Evolutionary conservation across 495 filamentous ascomycete species (phyloP), one percentile per base, ranked within the genome.

Genomic region (Podospora pseudoanserina): DNA sequence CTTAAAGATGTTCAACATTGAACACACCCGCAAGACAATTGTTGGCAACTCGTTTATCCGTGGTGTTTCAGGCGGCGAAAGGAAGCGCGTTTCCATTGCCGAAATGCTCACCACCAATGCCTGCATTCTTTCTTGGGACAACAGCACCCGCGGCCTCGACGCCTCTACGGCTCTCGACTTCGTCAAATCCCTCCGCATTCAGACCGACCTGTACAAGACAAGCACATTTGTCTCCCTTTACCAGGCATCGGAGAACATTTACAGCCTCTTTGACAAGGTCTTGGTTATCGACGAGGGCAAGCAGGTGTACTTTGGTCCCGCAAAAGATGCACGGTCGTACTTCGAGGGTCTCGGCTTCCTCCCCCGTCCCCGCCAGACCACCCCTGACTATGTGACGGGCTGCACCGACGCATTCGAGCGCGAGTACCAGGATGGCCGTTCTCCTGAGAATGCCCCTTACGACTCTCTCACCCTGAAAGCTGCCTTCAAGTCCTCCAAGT

Each of bases 1-100:
- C n/a, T 79, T 94, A 54, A 90, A 88, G 68, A 93, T 94, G 87
- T 94, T 96, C 82, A 92, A 92, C 68, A 94, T 96, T 57, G 87
- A 91, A 72, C 91, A 96, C 72, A 94, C 92, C 1, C 83, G 85
- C 28, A 86, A 92, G 71, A 96, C 93, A 0, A 87, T 92, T 28
- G 91, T 96, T 28, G 93, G 93, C 4, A 91, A 92, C 68, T 85
- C 87, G 6, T 92, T 91, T 72, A 84, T 94, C 62, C 90, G 92
- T 18, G 93, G 93, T 70, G 86, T 96, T n/a, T 92, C 89, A 27
- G 93, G 93, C 56, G 93, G 93, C 23, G 93, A 97, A 74, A 82
- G 91, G 30, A 93, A 93, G 77, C 87, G 92, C 63, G 88, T 91
- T 23, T 87, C 84, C n/a, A 90, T 91, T 63, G 87, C 89, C 27